phyloP scores from a whole-genome alignment of 2,329 filamentous ascomycete genomes.

The Dactylellina sp. region DNA sequence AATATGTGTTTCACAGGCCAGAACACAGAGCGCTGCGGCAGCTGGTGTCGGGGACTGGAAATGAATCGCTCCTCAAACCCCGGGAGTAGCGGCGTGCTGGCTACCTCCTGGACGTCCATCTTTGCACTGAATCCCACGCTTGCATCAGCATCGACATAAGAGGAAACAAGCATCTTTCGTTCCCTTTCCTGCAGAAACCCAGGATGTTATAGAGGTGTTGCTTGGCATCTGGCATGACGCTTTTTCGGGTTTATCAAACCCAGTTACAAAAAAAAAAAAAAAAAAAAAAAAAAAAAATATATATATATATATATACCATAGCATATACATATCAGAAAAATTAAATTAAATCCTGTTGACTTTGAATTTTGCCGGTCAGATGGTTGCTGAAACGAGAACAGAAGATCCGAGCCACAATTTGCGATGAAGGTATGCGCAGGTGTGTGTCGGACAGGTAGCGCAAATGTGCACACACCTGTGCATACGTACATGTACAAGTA shows the following conservation, averaged over 20 bases:
- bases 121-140: background rate
- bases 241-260: background rate
- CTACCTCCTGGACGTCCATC: background rate
- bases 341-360: too few species aligned
- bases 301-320: too few species aligned
- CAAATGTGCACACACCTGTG: too few species aligned
- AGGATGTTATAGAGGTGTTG: background rate
- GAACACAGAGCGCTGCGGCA: conserved; percentile 20
- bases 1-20: background rate
- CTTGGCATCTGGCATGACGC: conserved; percentile 19
- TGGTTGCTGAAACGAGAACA: too few species aligned
- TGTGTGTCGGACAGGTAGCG: too few species aligned
- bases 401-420: too few species aligned
- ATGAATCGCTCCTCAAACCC: conserved; percentile 55
- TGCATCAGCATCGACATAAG: conserved; percentile 11
- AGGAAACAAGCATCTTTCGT: conserved; percentile 13
- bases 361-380: too few species aligned
- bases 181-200: conserved; percentile 1
- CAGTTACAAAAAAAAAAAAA: too few species aligned
- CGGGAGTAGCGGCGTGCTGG: conserved; percentile 7
- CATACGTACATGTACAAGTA: too few species aligned
- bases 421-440: too few species aligned
- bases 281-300: too few species aligned
- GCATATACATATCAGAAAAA: too few species aligned
- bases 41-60: conserved; percentile 29